Evolutionary conservation across 371 early-diverging fungal genomes (phyloP).

Genomic region (Zychaea mexicana): DNA sequence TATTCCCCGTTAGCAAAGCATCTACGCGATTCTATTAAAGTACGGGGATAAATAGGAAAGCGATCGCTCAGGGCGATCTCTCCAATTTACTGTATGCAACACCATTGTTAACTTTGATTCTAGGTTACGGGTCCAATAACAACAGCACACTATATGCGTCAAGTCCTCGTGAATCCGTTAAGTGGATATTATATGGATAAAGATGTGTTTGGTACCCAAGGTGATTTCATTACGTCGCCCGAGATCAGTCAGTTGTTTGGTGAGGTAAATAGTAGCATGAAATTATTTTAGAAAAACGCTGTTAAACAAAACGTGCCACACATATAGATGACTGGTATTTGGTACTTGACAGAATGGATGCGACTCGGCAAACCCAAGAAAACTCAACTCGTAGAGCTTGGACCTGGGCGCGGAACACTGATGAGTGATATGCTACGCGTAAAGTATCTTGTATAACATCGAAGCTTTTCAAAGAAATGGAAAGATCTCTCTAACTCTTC

Average conservation of each 20-base stretch:
- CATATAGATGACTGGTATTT: constrained; percentile 73
- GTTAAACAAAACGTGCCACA: not conserved
- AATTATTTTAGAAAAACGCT: not conserved
- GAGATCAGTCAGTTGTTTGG: constrained; percentile 98
- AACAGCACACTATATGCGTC: constrained; percentile 87
- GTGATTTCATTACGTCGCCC: constrained; percentile 96
- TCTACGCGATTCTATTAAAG: constrained; percentile 65
- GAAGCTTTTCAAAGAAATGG: too few relatives aligned
- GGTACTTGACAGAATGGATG: constrained; percentile 80
- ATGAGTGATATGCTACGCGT: constrained; percentile 92
- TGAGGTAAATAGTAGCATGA: constrained; percentile 58
- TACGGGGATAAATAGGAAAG: constrained; percentile 11
- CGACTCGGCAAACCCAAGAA: constrained; percentile 57
- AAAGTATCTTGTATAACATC: constrained; percentile 7
- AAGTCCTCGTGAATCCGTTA: constrained; percentile 84
- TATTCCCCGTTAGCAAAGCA: constrained; percentile 63
- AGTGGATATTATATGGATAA: constrained; percentile 93
- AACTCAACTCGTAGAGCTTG: constrained; percentile 85
- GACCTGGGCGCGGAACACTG: constrained; percentile 94
- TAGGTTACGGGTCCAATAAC: constrained; percentile 86
- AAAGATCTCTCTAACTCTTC: not conserved
- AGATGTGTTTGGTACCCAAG: constrained; percentile 92
- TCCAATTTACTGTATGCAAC: too few relatives aligned
- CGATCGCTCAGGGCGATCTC: constrained; percentile 3
- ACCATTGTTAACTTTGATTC: not conserved